Percentiles rank a stretch among this genome's conserved stretches.
phyloP scores from a whole-genome alignment of 805 yeast genomes.

The Pichia gijzeniarum region DNA sequence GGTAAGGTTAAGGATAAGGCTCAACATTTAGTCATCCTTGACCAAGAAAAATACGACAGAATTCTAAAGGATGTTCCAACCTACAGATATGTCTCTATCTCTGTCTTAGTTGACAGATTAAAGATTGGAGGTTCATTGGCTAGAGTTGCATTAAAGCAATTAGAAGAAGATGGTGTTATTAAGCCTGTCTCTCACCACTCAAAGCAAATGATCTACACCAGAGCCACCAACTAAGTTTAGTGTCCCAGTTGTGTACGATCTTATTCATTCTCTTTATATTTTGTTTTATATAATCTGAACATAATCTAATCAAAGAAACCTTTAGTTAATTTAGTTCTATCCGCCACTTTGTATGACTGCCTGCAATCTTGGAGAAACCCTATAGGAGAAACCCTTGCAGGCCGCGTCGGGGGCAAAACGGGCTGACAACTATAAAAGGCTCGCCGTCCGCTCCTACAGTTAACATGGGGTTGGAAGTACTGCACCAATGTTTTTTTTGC shows the following conservation, averaged over 20 bases:
- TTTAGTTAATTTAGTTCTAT: background rate
- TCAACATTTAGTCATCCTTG: constrained; percentile 93
- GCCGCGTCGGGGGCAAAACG: too few species aligned
- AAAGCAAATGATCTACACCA: constrained; percentile 93
- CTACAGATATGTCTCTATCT: constrained; percentile 96
- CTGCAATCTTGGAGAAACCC: too few species aligned
- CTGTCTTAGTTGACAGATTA: constrained; percentile 97
- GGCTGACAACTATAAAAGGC: constrained; percentile 8
- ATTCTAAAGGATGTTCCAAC: constrained; percentile 98
- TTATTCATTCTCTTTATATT: background rate
- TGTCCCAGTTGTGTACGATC: background rate
- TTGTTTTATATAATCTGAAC: background rate
- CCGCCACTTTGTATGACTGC: too few species aligned
- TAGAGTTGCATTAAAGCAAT: constrained; percentile 94
- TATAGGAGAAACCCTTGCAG: constrained; percentile 1
- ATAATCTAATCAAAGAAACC: background rate
- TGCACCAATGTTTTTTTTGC: too few species aligned
- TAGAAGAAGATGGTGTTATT: constrained; percentile 92
- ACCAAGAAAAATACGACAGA: constrained; percentile 99
- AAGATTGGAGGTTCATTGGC: constrained; percentile 99
- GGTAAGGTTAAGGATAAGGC: constrained; percentile 99
- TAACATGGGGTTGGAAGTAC: too few species aligned
- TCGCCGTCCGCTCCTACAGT: background rate
- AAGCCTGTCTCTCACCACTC: constrained; percentile 92
- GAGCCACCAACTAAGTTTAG: constrained; percentile 57